These are phyloP conservation scores for Davidsoniella australis DNA, from an alignment of 2,329 filamentous ascomycete species.

Conservation along the genomic window DNA sequence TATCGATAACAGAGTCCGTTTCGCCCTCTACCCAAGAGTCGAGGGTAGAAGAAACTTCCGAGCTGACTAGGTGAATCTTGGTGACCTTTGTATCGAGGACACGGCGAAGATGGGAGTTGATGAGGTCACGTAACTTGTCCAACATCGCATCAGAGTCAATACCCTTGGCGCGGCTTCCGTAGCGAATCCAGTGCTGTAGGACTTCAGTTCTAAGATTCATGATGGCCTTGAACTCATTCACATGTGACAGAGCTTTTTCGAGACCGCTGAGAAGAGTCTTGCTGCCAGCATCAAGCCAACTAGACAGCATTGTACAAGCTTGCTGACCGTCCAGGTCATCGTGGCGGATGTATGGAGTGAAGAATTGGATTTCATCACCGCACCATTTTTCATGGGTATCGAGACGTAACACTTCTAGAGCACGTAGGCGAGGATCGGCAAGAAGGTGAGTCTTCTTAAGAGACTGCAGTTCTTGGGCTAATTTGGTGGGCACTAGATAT, in stretches of 20 bases:
- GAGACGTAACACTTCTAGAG: constrained; percentile 53
- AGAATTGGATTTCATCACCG: constrained; percentile 64
- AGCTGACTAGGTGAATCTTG: constrained; percentile 47
- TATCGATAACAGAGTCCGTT: constrained; percentile 31
- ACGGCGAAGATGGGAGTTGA: constrained; percentile 50
- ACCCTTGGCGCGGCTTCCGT: constrained; percentile 45
- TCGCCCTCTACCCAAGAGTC: constrained; percentile 39
- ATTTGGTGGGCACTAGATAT: constrained; percentile 51
- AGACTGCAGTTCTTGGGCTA: constrained; percentile 50
- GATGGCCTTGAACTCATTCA: constrained; percentile 50
- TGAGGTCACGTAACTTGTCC: constrained; percentile 46
- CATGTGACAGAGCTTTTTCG: constrained; percentile 37
- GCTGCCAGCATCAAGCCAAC: constrained; percentile 47
- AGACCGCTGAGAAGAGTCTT: constrained; percentile 45
- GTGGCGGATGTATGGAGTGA: constrained; percentile 73
- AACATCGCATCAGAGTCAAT: constrained; percentile 53
- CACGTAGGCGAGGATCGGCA: constrained; percentile 48
- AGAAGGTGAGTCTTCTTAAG: constrained; percentile 57
- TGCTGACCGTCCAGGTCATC: constrained; percentile 51
- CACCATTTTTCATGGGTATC: constrained; percentile 70
- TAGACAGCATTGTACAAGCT: constrained; percentile 40
- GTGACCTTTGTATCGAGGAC: constrained; percentile 47
- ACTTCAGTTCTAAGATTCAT: constrained; percentile 53
- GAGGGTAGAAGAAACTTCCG: constrained; percentile 44
- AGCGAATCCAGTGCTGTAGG: constrained; percentile 58